Percentiles rank a stretch among this genome's conserved stretches.
phyloP scores from a whole-genome alignment of 2,329 filamentous ascomycete genomes.

The Talaromyces sp. region DNA sequence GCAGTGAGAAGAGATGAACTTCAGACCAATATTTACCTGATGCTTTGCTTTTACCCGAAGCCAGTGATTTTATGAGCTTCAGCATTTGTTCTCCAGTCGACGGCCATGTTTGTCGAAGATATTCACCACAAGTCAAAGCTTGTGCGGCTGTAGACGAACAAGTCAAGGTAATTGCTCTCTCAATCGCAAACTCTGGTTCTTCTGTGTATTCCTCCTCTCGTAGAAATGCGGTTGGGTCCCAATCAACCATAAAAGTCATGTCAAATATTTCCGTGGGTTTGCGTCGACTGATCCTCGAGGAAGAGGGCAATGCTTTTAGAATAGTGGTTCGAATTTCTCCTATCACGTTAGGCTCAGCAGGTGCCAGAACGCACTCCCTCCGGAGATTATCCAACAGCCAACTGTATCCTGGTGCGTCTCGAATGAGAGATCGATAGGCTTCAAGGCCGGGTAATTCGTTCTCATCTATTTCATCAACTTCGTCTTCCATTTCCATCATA shows the following conservation, averaged over 20 bases:
- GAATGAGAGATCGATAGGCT: background rate
- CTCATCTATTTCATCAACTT: background rate
- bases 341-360: background rate
- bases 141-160: slow-evolving; percentile 17
- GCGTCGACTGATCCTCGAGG: slow-evolving; percentile 2
- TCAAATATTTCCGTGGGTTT: slow-evolving; percentile 1
- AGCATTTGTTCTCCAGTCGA: slow-evolving; percentile 8
- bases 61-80: background rate
- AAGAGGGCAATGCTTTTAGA: background rate
- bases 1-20: background rate
- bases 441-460: slow-evolving; percentile 1
- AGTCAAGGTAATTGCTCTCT: slow-evolving; percentile 7
- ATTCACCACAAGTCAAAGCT: slow-evolving; percentile 17
- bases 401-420: background rate
- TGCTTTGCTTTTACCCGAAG: background rate
- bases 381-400: slow-evolving; percentile 6
- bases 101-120: slow-evolving; percentile 19
- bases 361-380: background rate
- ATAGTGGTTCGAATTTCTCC: slow-evolving; percentile 1
- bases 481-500: background rate
- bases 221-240: slow-evolving; percentile 2
- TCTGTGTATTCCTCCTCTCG: background rate
- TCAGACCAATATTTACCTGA: background rate
- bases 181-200: background rate
- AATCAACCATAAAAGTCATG: slow-evolving; percentile 1